Evolutionary conservation across 2,329 filamentous ascomycete genomes (phyloP), one percentile per base, ranked within the genome.

Genomic region (Claviceps maximensis): DNA sequence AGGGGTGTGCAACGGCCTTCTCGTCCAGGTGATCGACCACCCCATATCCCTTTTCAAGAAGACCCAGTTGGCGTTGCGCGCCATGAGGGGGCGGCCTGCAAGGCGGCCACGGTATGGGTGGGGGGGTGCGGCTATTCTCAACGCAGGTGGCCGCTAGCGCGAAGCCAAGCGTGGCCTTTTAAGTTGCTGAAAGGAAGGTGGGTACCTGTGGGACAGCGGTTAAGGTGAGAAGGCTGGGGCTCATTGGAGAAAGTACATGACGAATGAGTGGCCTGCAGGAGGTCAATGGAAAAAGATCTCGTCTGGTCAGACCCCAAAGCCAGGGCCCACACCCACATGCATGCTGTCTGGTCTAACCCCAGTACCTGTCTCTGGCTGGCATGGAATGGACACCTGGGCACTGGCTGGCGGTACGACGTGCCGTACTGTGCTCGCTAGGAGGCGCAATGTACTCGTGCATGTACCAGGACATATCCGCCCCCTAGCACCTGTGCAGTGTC

Each of bases 11-110:
- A 75, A 77, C 73, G 72, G 74, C 69, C 73, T 67, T 10, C 33
- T 69, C 68, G 71, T 66, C 61, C 70, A 69, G 71, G 67, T 69
- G 76, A 79, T 79, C 76, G 75, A 72, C 76, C 73, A 64, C 65
- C 65, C 68, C 69, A 70, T 74, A 69, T 75, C 73, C 73, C 70
- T 69, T 71, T 71, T 71, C 65, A 65, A 69, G 69, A 68, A 69
- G 68, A 66, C 68, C 68, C 71, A 65, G 69, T 61, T 68, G 67
- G 70, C 69, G 72, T 70, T 73, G 66, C 61, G 62, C 62, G 67
- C 33, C 12, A 69, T 66, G 66, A 67, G 65, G 66, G 65, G 68
- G 2, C 66, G 67, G 67, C 63, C 64, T 59, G 61, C 60, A 63
- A 21, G 23, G 55, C 56, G 61, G 40, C 23, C 33, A 38, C 3